Evolutionary conservation across 2,329 filamentous ascomycete genomes (phyloP).

Genomic region (Talaromyces sp.): DNA sequence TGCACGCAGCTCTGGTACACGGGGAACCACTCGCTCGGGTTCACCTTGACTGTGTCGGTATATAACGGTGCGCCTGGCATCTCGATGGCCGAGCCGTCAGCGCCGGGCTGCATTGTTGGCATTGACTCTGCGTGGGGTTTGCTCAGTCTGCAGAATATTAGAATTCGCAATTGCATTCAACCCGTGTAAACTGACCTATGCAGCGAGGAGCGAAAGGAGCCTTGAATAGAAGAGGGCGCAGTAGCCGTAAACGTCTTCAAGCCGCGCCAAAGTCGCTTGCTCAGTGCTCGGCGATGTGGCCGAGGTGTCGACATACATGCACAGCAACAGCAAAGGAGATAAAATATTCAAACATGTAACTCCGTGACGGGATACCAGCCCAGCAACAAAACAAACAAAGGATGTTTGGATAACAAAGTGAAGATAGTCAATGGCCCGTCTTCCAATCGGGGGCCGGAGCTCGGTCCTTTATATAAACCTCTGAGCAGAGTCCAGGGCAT

Average conservation of each 20-base stretch:
- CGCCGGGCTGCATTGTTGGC: constrained; percentile 3
- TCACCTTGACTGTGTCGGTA: constrained; percentile 40
- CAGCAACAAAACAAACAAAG: not conserved
- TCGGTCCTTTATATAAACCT: constrained; percentile 9
- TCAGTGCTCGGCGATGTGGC: constrained; percentile 4
- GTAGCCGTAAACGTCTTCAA: not conserved
- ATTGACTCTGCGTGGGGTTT: not conserved
- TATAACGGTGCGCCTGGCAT: not conserved
- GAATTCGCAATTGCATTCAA: not conserved
- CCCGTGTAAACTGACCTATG: constrained; percentile 1
- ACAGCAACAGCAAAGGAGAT: not conserved
- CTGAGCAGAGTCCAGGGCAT: not conserved
- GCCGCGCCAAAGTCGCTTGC: constrained; percentile 7
- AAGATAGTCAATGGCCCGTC: not conserved
- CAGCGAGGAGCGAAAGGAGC: not conserved
- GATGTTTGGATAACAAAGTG: not conserved
- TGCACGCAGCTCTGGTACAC: constrained; percentile 79
- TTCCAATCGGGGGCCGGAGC: not conserved
- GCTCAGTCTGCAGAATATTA: not conserved
- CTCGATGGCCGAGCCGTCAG: constrained; percentile 1
- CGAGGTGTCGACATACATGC: constrained; percentile 12
- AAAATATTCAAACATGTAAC: constrained; percentile 3
- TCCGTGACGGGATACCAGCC: not conserved
- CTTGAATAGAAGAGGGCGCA: not conserved
- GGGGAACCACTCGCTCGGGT: constrained; percentile 83